Base-by-base conservation (phyloP, 1,284 basidiomycete genomes). In the Boletellus deceptivus region DNA sequence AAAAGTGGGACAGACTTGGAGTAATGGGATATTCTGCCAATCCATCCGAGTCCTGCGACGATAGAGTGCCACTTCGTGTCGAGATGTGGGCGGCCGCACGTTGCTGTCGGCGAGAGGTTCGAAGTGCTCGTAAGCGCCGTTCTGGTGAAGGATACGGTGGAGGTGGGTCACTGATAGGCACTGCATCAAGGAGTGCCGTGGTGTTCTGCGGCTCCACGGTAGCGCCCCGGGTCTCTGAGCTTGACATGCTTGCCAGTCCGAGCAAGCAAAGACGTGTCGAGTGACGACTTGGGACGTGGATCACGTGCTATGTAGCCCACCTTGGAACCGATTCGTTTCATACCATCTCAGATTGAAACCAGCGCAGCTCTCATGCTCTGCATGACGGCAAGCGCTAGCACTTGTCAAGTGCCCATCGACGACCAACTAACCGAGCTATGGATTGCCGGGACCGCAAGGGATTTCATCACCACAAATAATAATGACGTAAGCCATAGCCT, bases 141-240 rank as follows among this genome's bases (percentile, higher is more conserved):
- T 76, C 73, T 48, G 74, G 70, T 0, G 80, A 76, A 34, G 83
- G 84, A 62, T 86, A 87, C 0, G 84, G 84, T 0, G 84, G 84
- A 11, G 84, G 84, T 0, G 84, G 84, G 55, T 86, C 84, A 4
- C 67, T 56, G 17, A 63, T 46, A 1, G 56, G 50, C 1, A 39
- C 10, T 31, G 10, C 44, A 14, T 63, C 64, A 20, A 65, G 40
- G 39, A 31, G 29, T 31, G 54, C 52, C 13, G 62, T 18, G 4
- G 52, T 40, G 10, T 50, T 58, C 58, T 25, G 60, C 5, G 29
- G 55, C 13, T 44, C 43, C 9, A 29, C n/a, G 38, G 27, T 8
- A 5, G 29, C 8, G 36, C n/a, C 35, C 17, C 6, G 43, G 25
- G 6, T 25, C 20, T 45, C 44, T 35, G 50, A 10, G n/a, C 20